phyloP scores from a whole-genome alignment of 2,329 filamentous ascomycete genomes.

The Seiridium cupressi region DNA sequence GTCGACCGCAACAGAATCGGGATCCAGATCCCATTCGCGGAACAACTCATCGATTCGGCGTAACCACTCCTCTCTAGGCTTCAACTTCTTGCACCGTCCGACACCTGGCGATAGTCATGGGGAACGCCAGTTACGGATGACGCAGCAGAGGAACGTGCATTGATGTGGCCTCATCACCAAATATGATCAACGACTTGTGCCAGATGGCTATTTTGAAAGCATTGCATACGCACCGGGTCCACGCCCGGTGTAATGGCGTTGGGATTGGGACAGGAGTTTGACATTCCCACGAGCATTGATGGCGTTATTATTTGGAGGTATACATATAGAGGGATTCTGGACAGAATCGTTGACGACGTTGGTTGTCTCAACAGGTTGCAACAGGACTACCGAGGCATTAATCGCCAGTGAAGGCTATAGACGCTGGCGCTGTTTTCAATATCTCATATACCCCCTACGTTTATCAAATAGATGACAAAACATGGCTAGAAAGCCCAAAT shows the following conservation, averaged over 20 bases:
- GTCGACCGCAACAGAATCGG: background rate
- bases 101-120: conserved; percentile 19
- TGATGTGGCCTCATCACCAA: background rate
- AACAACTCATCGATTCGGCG: conserved; percentile 15
- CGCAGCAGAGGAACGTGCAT: conserved; percentile 6
- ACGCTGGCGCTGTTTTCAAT: background rate
- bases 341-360: too few relatives aligned
- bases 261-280: too few relatives aligned
- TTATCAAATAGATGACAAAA: background rate
- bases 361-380: too few relatives aligned
- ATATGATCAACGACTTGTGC: too few relatives aligned
- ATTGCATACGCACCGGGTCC: too few relatives aligned
- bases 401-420: background rate
- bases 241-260: too few relatives aligned
- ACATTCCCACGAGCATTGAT: too few relatives aligned
- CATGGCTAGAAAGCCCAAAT: background rate
- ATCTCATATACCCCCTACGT: background rate
- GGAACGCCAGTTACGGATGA: conserved; percentile 15
- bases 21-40: conserved; percentile 14
- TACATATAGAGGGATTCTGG: too few relatives aligned
- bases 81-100: conserved; percentile 22
- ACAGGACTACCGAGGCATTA: too few relatives aligned
- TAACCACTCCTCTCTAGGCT: conserved; percentile 15
- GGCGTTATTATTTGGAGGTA: too few relatives aligned
- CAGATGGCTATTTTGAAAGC: too few relatives aligned